Evolutionary conservation across 2,329 filamentous ascomycete genomes (phyloP), one percentile per base, ranked within the genome.

Genomic region (Blastomyces percursus): DNA sequence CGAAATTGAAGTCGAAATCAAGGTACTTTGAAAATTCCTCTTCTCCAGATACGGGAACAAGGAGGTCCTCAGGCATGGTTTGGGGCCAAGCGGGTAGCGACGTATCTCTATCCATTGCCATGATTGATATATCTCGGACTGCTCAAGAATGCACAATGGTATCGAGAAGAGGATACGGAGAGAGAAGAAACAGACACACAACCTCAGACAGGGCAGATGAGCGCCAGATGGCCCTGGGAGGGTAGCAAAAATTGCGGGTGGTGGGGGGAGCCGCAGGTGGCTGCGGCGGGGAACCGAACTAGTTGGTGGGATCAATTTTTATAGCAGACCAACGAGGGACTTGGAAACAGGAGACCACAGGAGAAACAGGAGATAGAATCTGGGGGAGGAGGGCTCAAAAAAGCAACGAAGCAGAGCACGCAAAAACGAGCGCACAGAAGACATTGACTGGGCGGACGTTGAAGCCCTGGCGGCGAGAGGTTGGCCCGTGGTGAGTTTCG

Each of bases 11-110:
- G 64, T 76, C 76, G 69, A 80, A 79, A 61, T 80, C 77, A 63
- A 80, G 75, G 63, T 80, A 77, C 62, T 76, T 79, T 63, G 77
- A 75, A 66, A 80, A 80, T 61, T 81, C 79, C 61, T 81, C 79
- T 65, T 80, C 78, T 64, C 73, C 67, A 63, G 75, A 68, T 32
- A 70, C 70, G 9, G 73, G 65, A 61, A 78, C 73, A 65, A 79
- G 73, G 50, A 73, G 68, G 59, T 76, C 74, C 62, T 74, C 73
- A 60, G 75, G 71, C 40, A 76, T 68, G 56, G 74, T 70, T 61
- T 75, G 74, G 46, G 74, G 69, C 77, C 77, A 79, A 65, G 67
- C 63, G 51, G 71, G 67, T 67, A 76, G 68, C 48, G 75, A 66
- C 12, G 71, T 64, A 59, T 74, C 72, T 68, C 74, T 71, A 62